Conservation (phyloP, 192 early-diverging fungal genomes). For the Phycomyces blakesleeanus region DNA sequence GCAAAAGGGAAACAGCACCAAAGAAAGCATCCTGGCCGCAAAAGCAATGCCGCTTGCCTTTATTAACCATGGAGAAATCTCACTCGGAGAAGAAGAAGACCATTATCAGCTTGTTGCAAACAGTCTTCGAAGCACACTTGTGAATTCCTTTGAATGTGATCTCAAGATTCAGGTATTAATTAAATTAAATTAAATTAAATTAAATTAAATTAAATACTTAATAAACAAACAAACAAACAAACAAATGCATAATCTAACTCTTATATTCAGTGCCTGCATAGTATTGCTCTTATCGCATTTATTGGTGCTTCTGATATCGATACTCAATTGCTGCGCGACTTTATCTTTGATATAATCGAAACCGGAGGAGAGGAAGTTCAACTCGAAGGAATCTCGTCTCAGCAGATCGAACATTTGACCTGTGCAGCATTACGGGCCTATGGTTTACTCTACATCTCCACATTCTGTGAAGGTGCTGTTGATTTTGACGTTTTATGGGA, state of each 20-base stretch:
- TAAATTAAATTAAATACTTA: no score
- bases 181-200: no score
- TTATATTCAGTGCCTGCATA: constrained; percentile 17
- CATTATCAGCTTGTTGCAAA: constrained; percentile 44
- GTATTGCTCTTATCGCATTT: constrained; percentile 26
- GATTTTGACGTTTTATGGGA: constrained; percentile 32
- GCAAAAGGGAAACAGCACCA: constrained; percentile 34
- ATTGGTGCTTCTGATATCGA: constrained; percentile 30
- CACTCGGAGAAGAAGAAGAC: constrained; percentile 37
- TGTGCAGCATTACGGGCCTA: constrained; percentile 19
- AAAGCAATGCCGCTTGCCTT: constrained; percentile 45
- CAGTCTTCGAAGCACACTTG: constrained; percentile 42
- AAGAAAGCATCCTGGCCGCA: constrained; percentile 42
- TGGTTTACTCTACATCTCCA: constrained; percentile 21
- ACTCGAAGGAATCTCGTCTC: constrained; percentile 16
- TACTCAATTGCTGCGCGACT: constrained; percentile 18
- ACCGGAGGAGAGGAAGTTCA: constrained; percentile 25
- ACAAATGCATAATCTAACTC: background rate
- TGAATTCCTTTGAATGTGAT: constrained; percentile 38
- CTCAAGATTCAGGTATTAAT: constrained; percentile 50
- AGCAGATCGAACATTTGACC: constrained; percentile 19
- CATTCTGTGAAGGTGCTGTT: constrained; percentile 21
- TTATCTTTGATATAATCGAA: constrained; percentile 31
- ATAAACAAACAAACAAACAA: constrained; percentile 4
- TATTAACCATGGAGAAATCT: constrained; percentile 45